Conservation (phyloP, 371 early-diverging fungal species). For the Parasitella parasitica region DNA sequence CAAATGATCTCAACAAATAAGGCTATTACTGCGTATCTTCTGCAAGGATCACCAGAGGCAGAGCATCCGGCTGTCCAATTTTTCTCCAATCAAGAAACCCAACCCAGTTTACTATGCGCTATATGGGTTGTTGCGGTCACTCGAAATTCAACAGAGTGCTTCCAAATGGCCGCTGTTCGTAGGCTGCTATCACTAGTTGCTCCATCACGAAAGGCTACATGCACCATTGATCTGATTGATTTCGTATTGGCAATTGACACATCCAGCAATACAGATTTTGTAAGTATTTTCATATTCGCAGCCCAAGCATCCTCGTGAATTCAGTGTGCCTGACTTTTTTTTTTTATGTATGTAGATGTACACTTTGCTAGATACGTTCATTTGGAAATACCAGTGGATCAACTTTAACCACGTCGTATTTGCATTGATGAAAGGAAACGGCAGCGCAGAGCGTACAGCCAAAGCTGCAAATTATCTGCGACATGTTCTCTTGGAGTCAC, state of each 20-base stretch:
- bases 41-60: conserved; percentile 38
- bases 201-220: conserved; percentile 68
- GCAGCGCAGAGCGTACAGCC: conserved; percentile 44
- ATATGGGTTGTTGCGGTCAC: conserved; percentile 63
- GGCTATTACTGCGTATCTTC: conserved; percentile 27
- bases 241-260: conserved; percentile 57
- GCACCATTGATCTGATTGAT: conserved; percentile 66
- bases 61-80: conserved; percentile 40
- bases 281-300: conserved; percentile 12
- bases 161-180: conserved; percentile 57
- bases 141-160: conserved; percentile 32
- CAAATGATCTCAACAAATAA: conserved; percentile 34
- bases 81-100: conserved; percentile 61
- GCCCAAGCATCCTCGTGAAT: background rate
- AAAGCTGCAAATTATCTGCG: conserved; percentile 53
- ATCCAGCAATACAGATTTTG: conserved; percentile 30
- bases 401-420: conserved; percentile 73
- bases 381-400: conserved; percentile 72
- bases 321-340: too few relatives aligned
- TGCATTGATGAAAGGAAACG: conserved; percentile 69
- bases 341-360: too few relatives aligned
- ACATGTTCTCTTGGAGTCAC: conserved; percentile 63
- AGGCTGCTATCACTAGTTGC: conserved; percentile 67
- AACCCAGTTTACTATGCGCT: conserved; percentile 64
- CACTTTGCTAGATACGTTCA: conserved; percentile 61